phyloP scores from a whole-genome alignment of 768 basidiomycete genomes.

The Arthromyces matolae region DNA sequence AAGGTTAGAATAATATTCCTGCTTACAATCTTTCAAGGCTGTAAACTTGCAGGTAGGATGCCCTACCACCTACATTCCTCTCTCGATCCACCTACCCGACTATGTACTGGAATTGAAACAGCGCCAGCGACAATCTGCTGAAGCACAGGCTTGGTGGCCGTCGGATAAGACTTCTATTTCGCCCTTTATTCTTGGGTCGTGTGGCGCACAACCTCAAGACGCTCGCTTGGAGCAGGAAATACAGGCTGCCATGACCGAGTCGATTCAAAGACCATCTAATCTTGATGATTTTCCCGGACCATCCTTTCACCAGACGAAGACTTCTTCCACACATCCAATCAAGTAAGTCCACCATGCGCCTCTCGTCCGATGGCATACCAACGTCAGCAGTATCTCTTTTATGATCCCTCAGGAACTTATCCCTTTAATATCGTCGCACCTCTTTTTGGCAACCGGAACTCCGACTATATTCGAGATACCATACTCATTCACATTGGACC shows the following conservation, averaged over 20 bases:
- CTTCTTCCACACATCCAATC: conserved; percentile 78
- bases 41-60: conserved; percentile 39
- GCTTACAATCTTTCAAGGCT: not conserved
- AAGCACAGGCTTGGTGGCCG: conserved; percentile 48
- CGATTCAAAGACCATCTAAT: conserved; percentile 14
- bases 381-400: conserved; percentile 49
- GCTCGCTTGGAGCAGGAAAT: conserved; percentile 45
- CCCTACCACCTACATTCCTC: conserved; percentile 55
- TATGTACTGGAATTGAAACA: conserved; percentile 49
- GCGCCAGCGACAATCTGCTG: conserved; percentile 42
- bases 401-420: conserved; percentile 60
- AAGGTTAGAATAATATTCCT: conserved; percentile 25
- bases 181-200: conserved; percentile 28
- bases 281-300: not conserved
- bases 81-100: conserved; percentile 60
- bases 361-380: not conserved
- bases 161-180: conserved; percentile 21
- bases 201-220: conserved; percentile 18
- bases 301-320: conserved; percentile 44
- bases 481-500: conserved; percentile 40
- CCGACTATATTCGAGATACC: conserved; percentile 47
- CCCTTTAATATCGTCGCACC: conserved; percentile 47
- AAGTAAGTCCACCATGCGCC: conserved; percentile 51
- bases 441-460: conserved; percentile 28
- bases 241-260: conserved; percentile 50